Evolutionary conservation across 2,329 filamentous ascomycete genomes (phyloP), one percentile per base, ranked within the genome.

Genomic region (Aspergillus sp.): DNA sequence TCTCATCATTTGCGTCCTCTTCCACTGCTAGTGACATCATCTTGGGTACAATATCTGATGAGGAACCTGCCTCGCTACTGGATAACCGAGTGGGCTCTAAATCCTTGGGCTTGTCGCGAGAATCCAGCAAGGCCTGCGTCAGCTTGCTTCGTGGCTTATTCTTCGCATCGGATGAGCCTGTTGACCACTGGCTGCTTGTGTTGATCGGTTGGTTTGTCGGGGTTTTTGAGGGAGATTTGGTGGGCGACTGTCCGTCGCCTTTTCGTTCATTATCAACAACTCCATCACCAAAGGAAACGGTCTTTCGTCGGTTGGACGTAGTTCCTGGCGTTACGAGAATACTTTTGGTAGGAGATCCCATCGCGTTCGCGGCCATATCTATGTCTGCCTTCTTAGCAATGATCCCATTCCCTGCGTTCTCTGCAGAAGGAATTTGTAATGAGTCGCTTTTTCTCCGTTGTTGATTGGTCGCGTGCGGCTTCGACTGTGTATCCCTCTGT

Each of bases 291-390:
- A 82, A 83, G 0, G 78, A 79, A 6, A 84, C 78, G 0, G 77
- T 79, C 57, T 83, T 83, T 40, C 78, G 71, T 41, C 76, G 70
- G 45, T 73, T 76, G 28, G 70, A 71, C 7, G 69, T 73, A 2
- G 78, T 81, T 4, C 81, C 79, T 5, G 81, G 81, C 0, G 81
- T 84, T 57, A 81, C 70, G n/a, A 84, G 71, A 40, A 84, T 83
- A 49, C 80, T 79, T 54, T 82, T 82, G 1, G 78, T 76, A 1
- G 77, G 77, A 26, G 78, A 80, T 12, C 64, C 56, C 45, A 65
- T 56, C 27, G 61, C 51, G 39, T 64, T 65, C 37, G 52, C 46
- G 34, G 56, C 47, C 42, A 55, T 39, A 42, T 53, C 53, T 27
- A 46, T 33, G 50, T 66, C 52, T 37, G 54, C 42, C 43, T 54